Conservation (phyloP, 2,329 filamentous ascomycete genomes). For the Colletotrichum simmondsii region DNA sequence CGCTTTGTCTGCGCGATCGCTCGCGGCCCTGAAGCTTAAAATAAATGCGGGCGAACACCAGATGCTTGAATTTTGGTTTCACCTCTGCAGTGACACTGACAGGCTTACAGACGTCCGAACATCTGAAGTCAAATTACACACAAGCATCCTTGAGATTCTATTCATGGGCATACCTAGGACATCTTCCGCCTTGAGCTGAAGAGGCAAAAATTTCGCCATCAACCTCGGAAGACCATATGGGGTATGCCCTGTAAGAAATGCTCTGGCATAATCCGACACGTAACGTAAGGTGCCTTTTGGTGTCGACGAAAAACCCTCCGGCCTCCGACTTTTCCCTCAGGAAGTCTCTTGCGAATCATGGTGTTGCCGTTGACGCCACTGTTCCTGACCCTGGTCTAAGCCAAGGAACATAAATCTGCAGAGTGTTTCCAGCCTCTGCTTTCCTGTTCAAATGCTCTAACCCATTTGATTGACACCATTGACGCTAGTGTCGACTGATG, state of each 20-base stretch:
- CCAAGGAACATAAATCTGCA: background rate
- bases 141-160: background rate
- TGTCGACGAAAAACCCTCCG: background rate
- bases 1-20: background rate
- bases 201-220: background rate
- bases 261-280: conserved; percentile 29
- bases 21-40: conserved; percentile 1
- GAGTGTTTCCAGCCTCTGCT: background rate
- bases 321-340: background rate
- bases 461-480: background rate
- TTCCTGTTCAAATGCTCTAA: background rate
- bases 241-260: background rate
- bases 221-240: background rate
- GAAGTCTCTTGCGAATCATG: background rate
- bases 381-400: background rate
- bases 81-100: background rate
- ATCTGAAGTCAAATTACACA: conserved; percentile 1
- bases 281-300: background rate
- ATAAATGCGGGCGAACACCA: background rate
- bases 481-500: background rate
- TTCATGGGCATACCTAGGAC: background rate
- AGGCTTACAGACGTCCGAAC: conserved; percentile 11
- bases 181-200: background rate
- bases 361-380: background rate
- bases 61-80: background rate